A percentile compares a stretch with the other conserved stretches of the same genome.
Evolutionary conservation across 2,329 filamentous ascomycete species (phyloP).

Genomic region (Mycogone perniciosa): DNA sequence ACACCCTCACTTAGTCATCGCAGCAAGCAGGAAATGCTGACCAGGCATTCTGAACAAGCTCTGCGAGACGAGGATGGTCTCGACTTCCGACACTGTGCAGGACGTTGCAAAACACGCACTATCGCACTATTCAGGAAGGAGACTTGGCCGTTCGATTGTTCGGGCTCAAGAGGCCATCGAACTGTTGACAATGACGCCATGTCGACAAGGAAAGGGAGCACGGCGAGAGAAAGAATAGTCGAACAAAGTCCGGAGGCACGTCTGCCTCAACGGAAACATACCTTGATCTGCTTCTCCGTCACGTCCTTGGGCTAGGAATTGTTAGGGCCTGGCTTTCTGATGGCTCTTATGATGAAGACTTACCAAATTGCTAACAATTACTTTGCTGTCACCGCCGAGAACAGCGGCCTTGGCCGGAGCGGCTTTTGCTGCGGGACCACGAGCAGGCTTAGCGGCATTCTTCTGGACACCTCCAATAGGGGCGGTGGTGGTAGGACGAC

Average conservation of each 20-base stretch:
- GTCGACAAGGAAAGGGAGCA: slow-evolving; percentile 29
- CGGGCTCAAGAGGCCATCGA: neutral
- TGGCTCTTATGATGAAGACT: slow-evolving; percentile 29
- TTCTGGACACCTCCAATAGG: slow-evolving; percentile 86
- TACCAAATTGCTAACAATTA: slow-evolving; percentile 98
- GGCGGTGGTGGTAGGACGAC: slow-evolving; percentile 52
- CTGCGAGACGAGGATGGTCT: slow-evolving; percentile 50
- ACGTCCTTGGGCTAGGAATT: slow-evolving; percentile 78
- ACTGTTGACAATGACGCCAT: slow-evolving; percentile 13
- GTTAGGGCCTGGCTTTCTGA: slow-evolving; percentile 38
- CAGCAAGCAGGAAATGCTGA: slow-evolving; percentile 38
- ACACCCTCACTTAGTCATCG: slow-evolving; percentile 21
- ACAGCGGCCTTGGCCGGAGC: slow-evolving; percentile 58
- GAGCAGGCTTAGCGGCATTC: slow-evolving; percentile 56
- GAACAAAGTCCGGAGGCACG: slow-evolving; percentile 63
- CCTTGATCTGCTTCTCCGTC: slow-evolving; percentile 96
- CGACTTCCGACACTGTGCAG: slow-evolving; percentile 44
- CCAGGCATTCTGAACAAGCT: slow-evolving; percentile 42
- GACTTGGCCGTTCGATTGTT: slow-evolving; percentile 6
- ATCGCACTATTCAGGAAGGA: slow-evolving; percentile 9
- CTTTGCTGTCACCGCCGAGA: slow-evolving; percentile 75
- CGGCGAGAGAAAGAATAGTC: slow-evolving; percentile 44
- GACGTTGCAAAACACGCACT: slow-evolving; percentile 1
- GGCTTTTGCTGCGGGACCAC: slow-evolving; percentile 53
- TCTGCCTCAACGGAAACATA: slow-evolving; percentile 91